A percentile compares a stretch with the other conserved stretches of the same genome.
Conservation (phyloP, 2,329 filamentous ascomycete species). For the Xylaria hypoxylon region DNA sequence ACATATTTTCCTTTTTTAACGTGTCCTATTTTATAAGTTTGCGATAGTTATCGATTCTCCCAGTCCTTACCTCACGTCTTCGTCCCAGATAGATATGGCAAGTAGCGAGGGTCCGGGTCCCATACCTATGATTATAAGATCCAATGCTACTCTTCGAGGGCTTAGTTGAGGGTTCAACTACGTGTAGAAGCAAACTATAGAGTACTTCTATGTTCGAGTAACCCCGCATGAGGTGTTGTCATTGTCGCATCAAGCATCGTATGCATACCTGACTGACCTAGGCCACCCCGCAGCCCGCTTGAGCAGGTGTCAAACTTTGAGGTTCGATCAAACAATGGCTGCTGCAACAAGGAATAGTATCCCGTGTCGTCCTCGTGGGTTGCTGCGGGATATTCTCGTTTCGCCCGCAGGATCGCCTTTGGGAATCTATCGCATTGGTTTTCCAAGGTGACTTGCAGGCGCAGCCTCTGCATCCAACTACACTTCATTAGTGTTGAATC, state of each 20-base stretch:
- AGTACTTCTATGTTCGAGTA: not conserved
- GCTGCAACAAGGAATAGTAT: not conserved
- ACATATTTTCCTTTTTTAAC: not conserved
- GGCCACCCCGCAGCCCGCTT: slow-evolving; percentile 27
- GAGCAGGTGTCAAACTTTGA: slow-evolving; percentile 23
- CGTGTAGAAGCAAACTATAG: slow-evolving; percentile 4
- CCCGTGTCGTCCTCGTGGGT: slow-evolving; percentile 6
- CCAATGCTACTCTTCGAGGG: not conserved
- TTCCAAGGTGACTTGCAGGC: not conserved
- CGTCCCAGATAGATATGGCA: not conserved
- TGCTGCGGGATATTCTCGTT: slow-evolving; percentile 23
- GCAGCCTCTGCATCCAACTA: not conserved
- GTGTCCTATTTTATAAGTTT: not conserved
- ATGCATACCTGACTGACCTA: slow-evolving; percentile 18
- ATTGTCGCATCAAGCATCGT: slow-evolving; percentile 30
- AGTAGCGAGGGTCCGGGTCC: not conserved
- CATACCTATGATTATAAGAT: slow-evolving; percentile 16
- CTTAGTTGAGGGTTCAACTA: not conserved
- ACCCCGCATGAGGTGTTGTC: slow-evolving; percentile 25
- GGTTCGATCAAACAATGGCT: slow-evolving; percentile 22
- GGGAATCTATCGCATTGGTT: slow-evolving; percentile 2
- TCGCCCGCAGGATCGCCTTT: not conserved
- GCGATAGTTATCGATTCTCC: not conserved
- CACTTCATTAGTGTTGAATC: not conserved
- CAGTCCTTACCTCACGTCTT: not conserved